These are phyloP conservation scores for Sedum album DNA, from an alignment of 164 flowering plant genomes.

Conservation along the genomic window DNA sequence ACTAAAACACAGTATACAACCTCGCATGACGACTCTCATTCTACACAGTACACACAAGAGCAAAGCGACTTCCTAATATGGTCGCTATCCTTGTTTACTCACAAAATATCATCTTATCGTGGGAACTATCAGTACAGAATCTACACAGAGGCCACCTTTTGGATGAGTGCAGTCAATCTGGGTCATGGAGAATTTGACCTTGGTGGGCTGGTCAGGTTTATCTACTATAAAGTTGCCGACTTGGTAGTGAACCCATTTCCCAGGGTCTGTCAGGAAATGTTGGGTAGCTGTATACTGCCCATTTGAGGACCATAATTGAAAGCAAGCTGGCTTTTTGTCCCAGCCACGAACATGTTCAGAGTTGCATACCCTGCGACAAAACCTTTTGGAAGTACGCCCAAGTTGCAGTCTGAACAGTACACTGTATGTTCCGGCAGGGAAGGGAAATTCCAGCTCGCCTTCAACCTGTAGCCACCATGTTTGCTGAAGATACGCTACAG, in stretches of 20 bases:
- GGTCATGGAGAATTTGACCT: slow-evolving; percentile 64
- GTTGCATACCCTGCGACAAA: slow-evolving; percentile 59
- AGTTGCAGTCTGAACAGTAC: slow-evolving; percentile 65
- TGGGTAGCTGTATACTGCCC: slow-evolving; percentile 48
- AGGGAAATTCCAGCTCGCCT: slow-evolving; percentile 61
- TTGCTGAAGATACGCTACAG: slow-evolving; percentile 79
- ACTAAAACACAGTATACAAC: neutral
- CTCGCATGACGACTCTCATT: neutral
- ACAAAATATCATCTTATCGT: neutral
- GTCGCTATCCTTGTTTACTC: neutral
- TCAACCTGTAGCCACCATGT: slow-evolving; percentile 18
- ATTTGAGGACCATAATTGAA: slow-evolving; percentile 56
- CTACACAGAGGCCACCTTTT: slow-evolving; percentile 86
- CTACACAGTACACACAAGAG: neutral
- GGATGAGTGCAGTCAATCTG: slow-evolving; percentile 95
- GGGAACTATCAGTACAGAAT: slow-evolving; percentile 57
- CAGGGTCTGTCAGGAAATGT: slow-evolving; percentile 49
- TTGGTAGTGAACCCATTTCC: slow-evolving; percentile 60
- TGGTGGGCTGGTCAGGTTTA: slow-evolving; percentile 25
- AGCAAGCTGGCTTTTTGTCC: slow-evolving; percentile 67
- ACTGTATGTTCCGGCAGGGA: slow-evolving; percentile 71
- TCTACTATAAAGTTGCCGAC: slow-evolving; percentile 65
- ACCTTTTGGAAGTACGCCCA: slow-evolving; percentile 53
- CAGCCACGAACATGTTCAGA: slow-evolving; percentile 71
- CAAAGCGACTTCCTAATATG: neutral